Base-by-base conservation (phyloP, 139 green algal species). In the Microglena sp. region DNA sequence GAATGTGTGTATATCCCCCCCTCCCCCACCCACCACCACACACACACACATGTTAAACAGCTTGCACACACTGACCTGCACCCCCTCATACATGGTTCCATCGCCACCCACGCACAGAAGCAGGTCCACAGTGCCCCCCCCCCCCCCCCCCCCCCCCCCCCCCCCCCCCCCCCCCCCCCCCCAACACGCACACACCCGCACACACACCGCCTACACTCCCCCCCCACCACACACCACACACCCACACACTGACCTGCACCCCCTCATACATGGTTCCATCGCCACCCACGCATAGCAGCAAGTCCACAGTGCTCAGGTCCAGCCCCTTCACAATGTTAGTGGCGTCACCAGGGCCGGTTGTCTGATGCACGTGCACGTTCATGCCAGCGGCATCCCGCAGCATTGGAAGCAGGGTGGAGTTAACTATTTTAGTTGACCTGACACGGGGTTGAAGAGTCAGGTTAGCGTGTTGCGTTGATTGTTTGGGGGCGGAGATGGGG, bases 191-290 rank as follows among this genome's bases (percentile, higher is more conserved):
- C n/a, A n/a, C n/a, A n/a, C n/a, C n/a, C n/a, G n/a, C n/a, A n/a
- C n/a, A n/a, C n/a, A n/a, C n/a, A n/a, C n/a, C n/a, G n/a, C n/a
- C n/a, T n/a, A n/a, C n/a, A n/a, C n/a, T n/a, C n/a, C n/a, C n/a
- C n/a, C n/a, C n/a, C n/a, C n/a, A n/a, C n/a, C 40, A 18, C 11
- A 50, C 40, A n/a, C 11, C 18, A 11, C 40, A n/a, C 40, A n/a
- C 40, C 40, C 40, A 11, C 40, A n/a, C 40, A 3, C 54, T 7
- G 32, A 83, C 86, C 83, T 92, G 85, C 55, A 93, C 33, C 4
- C 69, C 77, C 60, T 93, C 87, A 66, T 70, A 79, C 34, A 86
- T 58, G 0, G 87, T 91, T 15, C 87, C 87, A 56, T 94, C 87
- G 1, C 87, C 87, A 1, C 87, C 86, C 15, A 89, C 74, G 46